Evolutionary conservation across 257 asterid species (phyloP).

Genomic region (Przewalskia tangutica): DNA sequence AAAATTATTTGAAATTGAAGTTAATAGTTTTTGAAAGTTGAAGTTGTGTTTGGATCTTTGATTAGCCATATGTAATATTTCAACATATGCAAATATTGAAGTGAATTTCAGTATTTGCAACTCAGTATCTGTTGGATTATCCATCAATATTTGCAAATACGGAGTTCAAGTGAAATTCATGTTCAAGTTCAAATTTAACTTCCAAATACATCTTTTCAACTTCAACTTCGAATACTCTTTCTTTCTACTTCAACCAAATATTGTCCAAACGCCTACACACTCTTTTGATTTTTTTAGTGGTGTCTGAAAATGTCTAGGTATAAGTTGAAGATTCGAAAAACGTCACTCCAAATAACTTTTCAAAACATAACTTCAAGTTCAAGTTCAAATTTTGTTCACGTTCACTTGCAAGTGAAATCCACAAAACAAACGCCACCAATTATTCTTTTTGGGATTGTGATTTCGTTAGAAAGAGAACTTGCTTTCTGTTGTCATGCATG

Average conservation of each 20-base stretch:
- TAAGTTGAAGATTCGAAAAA: neutral
- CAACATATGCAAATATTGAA: neutral
- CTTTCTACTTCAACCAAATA: neutral
- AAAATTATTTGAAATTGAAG: neutral
- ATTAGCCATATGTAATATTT: neutral
- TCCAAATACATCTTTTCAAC: neutral
- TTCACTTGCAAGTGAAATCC: neutral
- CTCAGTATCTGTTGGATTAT: neutral
- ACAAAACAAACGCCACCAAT: neutral
- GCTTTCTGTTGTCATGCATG: neutral
- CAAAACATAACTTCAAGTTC: neutral
- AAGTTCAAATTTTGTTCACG: neutral
- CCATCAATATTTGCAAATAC: neutral
- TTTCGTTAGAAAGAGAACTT: neutral
- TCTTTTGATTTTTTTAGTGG: neutral
- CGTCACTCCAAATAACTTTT: neutral
- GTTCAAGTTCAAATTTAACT: neutral
- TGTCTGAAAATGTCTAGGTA: neutral
- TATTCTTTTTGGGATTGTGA: neutral
- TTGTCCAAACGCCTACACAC: neutral
- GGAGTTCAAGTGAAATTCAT: neutral
- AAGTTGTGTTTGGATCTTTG: neutral
- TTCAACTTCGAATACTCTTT: too few relatives aligned
- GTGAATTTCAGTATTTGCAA: neutral
- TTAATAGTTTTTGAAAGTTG: neutral